Percentiles rank a stretch among this genome's conserved stretches.
These are phyloP conservation scores for Vicia faba DNA, from an alignment of 306 rosid species.

Conservation along the genomic window DNA sequence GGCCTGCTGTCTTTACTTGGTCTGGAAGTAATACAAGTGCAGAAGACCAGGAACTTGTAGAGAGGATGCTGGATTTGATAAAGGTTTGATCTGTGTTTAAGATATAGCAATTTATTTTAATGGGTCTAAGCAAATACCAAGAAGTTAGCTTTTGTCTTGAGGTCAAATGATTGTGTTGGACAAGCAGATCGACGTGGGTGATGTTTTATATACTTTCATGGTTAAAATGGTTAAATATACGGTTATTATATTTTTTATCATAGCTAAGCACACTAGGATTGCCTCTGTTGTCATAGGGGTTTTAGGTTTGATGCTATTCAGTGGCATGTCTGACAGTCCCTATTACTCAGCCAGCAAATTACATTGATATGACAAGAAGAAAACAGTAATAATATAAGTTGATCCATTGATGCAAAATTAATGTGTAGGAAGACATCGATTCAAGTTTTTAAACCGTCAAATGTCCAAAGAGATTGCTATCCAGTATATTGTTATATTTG, in stretches of 20 bases:
- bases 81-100: slow-evolving; percentile 55
- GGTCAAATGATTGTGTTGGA: slow-evolving; percentile 16
- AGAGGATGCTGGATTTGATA: slow-evolving; percentile 90
- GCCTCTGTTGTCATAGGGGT: slow-evolving; percentile 25
- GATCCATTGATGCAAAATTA: slow-evolving; percentile 12
- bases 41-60: slow-evolving; percentile 81
- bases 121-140: slow-evolving; percentile 12
- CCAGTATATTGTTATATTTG: slow-evolving; percentile 28
- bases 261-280: slow-evolving; percentile 15
- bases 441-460: slow-evolving; percentile 25
- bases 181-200: slow-evolving; percentile 11
- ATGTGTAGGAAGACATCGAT: neutral
- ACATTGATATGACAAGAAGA: neutral
- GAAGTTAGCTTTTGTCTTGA: slow-evolving; percentile 9
- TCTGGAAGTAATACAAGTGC: slow-evolving; percentile 75
- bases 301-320: slow-evolving; percentile 24
- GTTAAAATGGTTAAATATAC: slow-evolving; percentile 22
- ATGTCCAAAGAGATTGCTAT: slow-evolving; percentile 20
- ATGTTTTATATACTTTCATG: slow-evolving; percentile 20
- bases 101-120: slow-evolving; percentile 21
- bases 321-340: slow-evolving; percentile 20
- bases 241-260: slow-evolving; percentile 21
- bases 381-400: slow-evolving; percentile 15
- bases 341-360: slow-evolving; percentile 2
- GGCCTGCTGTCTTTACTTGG: slow-evolving; percentile 75